Evolutionary conservation across 2,329 filamentous ascomycete species (phyloP).

Genomic region (Hypoxylon sp.): DNA sequence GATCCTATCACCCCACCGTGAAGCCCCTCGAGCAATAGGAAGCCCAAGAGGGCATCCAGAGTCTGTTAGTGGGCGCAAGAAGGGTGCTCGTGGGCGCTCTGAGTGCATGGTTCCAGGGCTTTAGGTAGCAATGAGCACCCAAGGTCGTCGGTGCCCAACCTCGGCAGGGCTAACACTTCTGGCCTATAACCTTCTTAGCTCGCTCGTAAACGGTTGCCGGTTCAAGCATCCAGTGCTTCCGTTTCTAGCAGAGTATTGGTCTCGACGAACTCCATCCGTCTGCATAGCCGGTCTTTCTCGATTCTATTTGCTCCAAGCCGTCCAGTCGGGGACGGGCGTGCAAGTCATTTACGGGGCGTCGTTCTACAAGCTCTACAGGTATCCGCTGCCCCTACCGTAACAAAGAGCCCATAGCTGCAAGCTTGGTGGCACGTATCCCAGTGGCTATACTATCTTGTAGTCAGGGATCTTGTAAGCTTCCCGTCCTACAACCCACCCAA

Average conservation of each 20-base stretch:
- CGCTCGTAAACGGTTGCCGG: conserved; percentile 42
- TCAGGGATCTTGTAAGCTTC: conserved; percentile 40
- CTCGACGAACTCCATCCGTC: conserved; percentile 43
- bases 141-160: conserved; percentile 53
- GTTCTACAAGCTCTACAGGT: conserved; percentile 27
- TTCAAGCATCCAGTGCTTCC: conserved; percentile 39
- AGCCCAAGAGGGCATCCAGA: conserved; percentile 42
- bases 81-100: conserved; percentile 45
- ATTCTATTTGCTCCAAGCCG: conserved; percentile 32
- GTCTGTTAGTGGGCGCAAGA: conserved; percentile 41
- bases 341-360: conserved; percentile 12
- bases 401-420: conserved; percentile 33
- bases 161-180: conserved; percentile 44
- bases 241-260: conserved; percentile 39
- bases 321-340: conserved; percentile 32
- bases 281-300: conserved; percentile 30
- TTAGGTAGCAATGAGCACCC: conserved; percentile 52
- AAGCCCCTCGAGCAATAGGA: conserved; percentile 49
- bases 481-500: conserved; percentile 34
- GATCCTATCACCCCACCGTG: conserved; percentile 48
- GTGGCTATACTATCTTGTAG: conserved; percentile 35
- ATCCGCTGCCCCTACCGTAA: conserved; percentile 43
- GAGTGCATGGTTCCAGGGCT: conserved; percentile 37
- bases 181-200: conserved; percentile 37
- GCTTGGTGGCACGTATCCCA: conserved; percentile 41